Evolutionary conservation across 805 yeast genomes (phyloP), one percentile per base, ranked within the genome.

Genomic region (Wickerhamiella shivajii): DNA sequence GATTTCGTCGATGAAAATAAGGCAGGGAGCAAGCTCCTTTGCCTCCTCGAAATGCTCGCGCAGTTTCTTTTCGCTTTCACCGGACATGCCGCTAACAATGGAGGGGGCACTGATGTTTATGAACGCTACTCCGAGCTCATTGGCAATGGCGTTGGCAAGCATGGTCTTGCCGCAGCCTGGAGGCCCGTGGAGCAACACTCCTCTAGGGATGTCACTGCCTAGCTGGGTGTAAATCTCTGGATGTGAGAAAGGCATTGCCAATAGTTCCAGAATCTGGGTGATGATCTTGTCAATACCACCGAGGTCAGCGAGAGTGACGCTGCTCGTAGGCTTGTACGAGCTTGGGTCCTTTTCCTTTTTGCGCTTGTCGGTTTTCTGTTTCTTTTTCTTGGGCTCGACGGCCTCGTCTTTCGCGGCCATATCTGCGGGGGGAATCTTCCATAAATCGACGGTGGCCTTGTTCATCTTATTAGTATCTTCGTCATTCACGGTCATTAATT

Each of bases 141-240:
- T 94, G 1, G 98, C 98, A 15, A 90, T 60, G 0, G 97, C 95
- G 54, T 84, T 84, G 3, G 98, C 98, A 34, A 90, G 74, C 27
- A 94, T 77, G 0, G 98, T 90, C 49, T 90, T 90, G 53, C 98
- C 98, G 62, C 98, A 90, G 11, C 98, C 98, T 2, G 97, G 98
- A 0, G 98, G 98, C 0, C 98, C 98, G 54, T 85, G 93, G n/a
- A 90, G 57, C 19, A 90, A 54, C 1, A 90, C 79, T 27, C 97
- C 97, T 17, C 95, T 65, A 13, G 97, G 93, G 12, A 96, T 96
- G 44, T 83, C 93, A 10, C 85, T 85, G 17, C 97, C 97, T 0
- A 93, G 77, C 6, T 85, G 66, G 16, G 61, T 43, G 51, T 81
- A 90, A 2, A 90, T 79, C 53, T 90, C 98, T 0, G 97, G 96